phyloP scores from a whole-genome alignment of 257 asterid species.

The Solanum gandarillasii region DNA sequence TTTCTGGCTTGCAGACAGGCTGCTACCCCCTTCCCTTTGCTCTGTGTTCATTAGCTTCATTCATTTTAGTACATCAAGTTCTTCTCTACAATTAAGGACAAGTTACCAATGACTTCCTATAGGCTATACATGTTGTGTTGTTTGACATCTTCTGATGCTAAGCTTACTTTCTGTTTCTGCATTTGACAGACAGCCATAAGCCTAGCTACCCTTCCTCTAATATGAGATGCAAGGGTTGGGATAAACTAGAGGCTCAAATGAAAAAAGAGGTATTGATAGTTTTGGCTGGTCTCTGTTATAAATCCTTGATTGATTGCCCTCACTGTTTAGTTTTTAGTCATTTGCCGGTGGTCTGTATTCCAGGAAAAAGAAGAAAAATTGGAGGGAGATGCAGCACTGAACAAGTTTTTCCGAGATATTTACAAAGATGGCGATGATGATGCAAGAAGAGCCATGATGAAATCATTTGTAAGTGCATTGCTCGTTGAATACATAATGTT shows the following conservation, averaged over 20 bases:
- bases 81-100: background rate
- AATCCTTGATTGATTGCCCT: background rate
- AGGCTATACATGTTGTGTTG: background rate
- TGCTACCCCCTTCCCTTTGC: background rate
- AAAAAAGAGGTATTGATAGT: constrained; percentile 60
- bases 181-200: constrained; percentile 36
- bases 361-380: constrained; percentile 93
- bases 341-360: background rate
- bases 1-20: background rate
- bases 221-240: constrained; percentile 63
- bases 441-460: constrained; percentile 90
- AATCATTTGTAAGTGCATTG: constrained; percentile 67
- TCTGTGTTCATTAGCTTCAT: background rate
- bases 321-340: background rate
- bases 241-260: constrained; percentile 77
- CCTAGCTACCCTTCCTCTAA: constrained; percentile 84
- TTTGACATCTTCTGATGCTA: background rate
- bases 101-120: background rate
- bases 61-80: background rate
- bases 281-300: background rate
- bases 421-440: constrained; percentile 86
- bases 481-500: background rate
- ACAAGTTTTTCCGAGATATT: constrained; percentile 81
- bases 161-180: background rate
- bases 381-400: constrained; percentile 93